phyloP scores from a whole-genome alignment of 768 basidiomycete genomes.

The Russula abietina region DNA sequence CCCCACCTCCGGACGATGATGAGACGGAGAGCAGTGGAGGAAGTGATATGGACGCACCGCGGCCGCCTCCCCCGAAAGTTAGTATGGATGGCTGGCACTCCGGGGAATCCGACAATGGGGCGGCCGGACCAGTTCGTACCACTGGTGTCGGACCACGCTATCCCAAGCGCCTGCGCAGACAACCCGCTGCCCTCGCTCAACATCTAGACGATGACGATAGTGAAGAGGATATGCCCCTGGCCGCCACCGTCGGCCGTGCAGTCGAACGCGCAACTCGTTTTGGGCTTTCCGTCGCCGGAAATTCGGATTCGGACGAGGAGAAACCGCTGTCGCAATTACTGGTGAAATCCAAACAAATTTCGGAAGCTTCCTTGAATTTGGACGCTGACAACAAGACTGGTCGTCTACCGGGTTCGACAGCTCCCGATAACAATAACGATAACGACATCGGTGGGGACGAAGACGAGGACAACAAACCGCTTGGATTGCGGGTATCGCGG shows the following conservation, averaged over 20 bases:
- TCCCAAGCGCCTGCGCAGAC: constrained; percentile 31
- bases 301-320: constrained; percentile 62
- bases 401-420: constrained; percentile 18
- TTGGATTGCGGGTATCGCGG: constrained; percentile 61
- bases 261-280: constrained; percentile 38
- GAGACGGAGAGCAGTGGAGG: constrained; percentile 53
- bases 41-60: constrained; percentile 30
- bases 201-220: constrained; percentile 45
- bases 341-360: constrained; percentile 36
- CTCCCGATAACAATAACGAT: constrained; percentile 13
- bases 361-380: constrained; percentile 38
- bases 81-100: constrained; percentile 27
- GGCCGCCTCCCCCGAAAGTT: background rate
- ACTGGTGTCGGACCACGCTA: constrained; percentile 55
- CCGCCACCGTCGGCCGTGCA: constrained; percentile 54
- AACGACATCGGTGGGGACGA: constrained; percentile 31
- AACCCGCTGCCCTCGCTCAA: constrained; percentile 15
- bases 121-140: constrained; percentile 45
- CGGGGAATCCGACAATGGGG: constrained; percentile 64
- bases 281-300: constrained; percentile 30
- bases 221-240: constrained; percentile 77
- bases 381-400: constrained; percentile 37
- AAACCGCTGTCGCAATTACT: constrained; percentile 61
- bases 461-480: constrained; percentile 66
- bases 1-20: constrained; percentile 37